Evolutionary conservation across 1,284 basidiomycete species (phyloP).

Genomic region (Bondarzewia mesenterica): DNA sequence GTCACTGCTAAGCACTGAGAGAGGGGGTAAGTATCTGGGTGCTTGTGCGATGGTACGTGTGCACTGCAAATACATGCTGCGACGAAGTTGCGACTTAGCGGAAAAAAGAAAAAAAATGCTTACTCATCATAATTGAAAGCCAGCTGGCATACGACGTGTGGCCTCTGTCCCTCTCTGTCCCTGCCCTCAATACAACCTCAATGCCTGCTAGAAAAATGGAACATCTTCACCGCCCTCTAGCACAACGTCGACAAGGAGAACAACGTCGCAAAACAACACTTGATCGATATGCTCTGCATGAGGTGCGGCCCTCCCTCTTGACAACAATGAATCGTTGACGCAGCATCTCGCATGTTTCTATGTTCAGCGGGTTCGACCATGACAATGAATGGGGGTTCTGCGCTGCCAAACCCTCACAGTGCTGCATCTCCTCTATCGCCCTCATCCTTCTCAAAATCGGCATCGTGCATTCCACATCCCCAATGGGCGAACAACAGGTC

Average conservation of each 20-base stretch:
- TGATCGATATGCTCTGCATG: constrained; percentile 99
- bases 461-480: constrained; percentile 61
- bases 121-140: too few relatives aligned
- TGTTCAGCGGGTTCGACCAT: constrained; percentile 82
- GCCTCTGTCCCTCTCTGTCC: too few relatives aligned
- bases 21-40: too few relatives aligned
- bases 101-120: too few relatives aligned
- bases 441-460: constrained; percentile 97
- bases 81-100: too few relatives aligned
- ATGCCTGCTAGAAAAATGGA: constrained; percentile 81
- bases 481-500: constrained; percentile 55
- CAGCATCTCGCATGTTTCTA: too few relatives aligned
- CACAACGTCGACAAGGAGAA: constrained; percentile 99
- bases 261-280: constrained; percentile 98
- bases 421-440: constrained; percentile 97
- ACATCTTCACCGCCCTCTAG: constrained; percentile 97
- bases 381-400: constrained; percentile 97
- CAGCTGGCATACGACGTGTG: too few relatives aligned
- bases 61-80: too few relatives aligned
- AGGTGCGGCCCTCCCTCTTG: constrained; percentile 71
- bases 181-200: too few relatives aligned
- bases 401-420: constrained; percentile 89
- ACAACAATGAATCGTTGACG: too few relatives aligned
- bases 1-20: too few relatives aligned
- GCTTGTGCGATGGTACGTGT: too few relatives aligned